These are phyloP conservation scores for Clarireedia paspali DNA, from an alignment of 2,329 filamentous ascomycete species.

Conservation along the genomic window DNA sequence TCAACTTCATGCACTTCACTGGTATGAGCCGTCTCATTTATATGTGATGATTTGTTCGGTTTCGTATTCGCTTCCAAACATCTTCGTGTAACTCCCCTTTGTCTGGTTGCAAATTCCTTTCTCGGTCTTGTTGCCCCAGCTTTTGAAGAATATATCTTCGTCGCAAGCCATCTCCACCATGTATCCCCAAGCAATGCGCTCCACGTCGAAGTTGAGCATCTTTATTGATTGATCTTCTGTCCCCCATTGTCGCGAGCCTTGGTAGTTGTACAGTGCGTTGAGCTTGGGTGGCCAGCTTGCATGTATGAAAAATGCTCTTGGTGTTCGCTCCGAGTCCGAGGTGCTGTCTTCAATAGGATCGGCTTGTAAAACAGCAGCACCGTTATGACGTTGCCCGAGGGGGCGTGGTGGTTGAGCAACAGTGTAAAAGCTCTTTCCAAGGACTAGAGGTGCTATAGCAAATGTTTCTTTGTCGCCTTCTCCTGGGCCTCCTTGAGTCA, in stretches of 20 bases:
- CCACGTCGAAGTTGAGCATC: constrained; percentile 14
- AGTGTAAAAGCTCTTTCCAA: constrained; percentile 33
- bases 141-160: constrained; percentile 9
- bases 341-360: constrained; percentile 7
- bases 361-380: constrained; percentile 14
- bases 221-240: background rate
- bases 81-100: constrained; percentile 8
- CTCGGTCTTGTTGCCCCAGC: constrained; percentile 13
- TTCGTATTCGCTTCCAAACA: constrained; percentile 13
- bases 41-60: background rate
- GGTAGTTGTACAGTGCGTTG: constrained; percentile 13
- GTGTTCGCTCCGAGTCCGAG: background rate
- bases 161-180: constrained; percentile 21
- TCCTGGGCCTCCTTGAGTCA: constrained; percentile 36
- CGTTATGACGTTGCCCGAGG: constrained; percentile 5
- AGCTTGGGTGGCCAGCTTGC: constrained; percentile 17
- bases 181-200: constrained; percentile 14
- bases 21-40: background rate
- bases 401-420: constrained; percentile 8
- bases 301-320: constrained; percentile 16
- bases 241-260: constrained; percentile 13
- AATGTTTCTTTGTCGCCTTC: constrained; percentile 46
- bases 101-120: constrained; percentile 14
- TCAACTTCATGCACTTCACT: background rate
- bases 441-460: constrained; percentile 35